phyloP scores from a whole-genome alignment of 495 filamentous ascomycete genomes.

The Hypoxylon subgilvum region DNA sequence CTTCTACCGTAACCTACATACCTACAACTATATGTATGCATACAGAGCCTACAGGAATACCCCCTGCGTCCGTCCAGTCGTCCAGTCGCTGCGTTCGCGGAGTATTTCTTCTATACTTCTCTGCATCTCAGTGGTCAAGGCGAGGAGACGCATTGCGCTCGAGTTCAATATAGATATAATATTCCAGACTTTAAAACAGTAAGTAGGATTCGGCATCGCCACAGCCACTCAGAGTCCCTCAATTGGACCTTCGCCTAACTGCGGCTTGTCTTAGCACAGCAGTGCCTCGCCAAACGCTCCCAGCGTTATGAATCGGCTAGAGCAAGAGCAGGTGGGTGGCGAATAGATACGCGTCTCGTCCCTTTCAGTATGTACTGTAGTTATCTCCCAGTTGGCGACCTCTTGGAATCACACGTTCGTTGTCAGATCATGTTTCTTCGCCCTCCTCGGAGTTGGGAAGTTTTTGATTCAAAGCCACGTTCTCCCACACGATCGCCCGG shows the following conservation, averaged over 20 bases:
- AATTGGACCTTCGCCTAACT: background rate
- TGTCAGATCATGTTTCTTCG: conserved; percentile 6
- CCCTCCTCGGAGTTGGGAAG: conserved; percentile 2
- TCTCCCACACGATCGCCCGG: background rate
- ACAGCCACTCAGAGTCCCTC: conserved; percentile 1
- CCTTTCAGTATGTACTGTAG: too few relatives aligned
- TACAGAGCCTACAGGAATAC: conserved; percentile 5
- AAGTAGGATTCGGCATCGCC: conserved; percentile 7
- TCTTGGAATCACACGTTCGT: conserved; percentile 28
- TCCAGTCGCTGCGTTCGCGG: conserved; percentile 5
- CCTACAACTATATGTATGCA: conserved; percentile 15
- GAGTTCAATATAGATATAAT: conserved; percentile 3
- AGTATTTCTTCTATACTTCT: conserved; percentile 12
- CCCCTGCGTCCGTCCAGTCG: conserved; percentile 10
- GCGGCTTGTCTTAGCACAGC: background rate
- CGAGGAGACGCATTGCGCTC: background rate
- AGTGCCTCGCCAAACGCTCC: background rate
- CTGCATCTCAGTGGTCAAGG: conserved; percentile 5
- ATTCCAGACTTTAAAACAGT: conserved; percentile 1
- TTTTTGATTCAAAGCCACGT: conserved; percentile 8
- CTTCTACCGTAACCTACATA: too few relatives aligned
- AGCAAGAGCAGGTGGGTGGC: too few relatives aligned
- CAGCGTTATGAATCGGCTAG: background rate
- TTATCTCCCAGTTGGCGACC: conserved; percentile 5
- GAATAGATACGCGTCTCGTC: conserved; percentile 21